phyloP scores from a whole-genome alignment of 306 rosid genomes.

The Oemleria cerasiformis region DNA sequence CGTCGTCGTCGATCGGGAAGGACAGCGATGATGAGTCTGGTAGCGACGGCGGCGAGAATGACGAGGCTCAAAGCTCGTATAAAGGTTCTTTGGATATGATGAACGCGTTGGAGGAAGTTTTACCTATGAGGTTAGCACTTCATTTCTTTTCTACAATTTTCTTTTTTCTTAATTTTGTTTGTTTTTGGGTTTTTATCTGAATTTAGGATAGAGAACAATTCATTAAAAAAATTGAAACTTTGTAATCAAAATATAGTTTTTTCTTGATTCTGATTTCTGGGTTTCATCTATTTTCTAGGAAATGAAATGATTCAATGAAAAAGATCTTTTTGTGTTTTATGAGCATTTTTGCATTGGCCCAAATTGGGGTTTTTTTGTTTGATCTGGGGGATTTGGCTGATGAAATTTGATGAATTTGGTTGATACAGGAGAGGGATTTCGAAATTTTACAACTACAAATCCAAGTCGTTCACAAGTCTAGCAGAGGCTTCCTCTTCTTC shows the following conservation, averaged over 20 bases:
- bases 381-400: not conserved
- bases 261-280: not conserved
- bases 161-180: not conserved
- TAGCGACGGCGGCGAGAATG: constrained; percentile 45
- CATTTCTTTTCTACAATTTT: not conserved
- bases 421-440: constrained; percentile 81
- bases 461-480: constrained; percentile 73
- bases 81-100: constrained; percentile 58
- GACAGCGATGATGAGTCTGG: constrained; percentile 63
- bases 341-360: not conserved
- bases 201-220: not conserved
- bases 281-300: not conserved
- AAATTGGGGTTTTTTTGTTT: not conserved
- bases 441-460: constrained; percentile 66
- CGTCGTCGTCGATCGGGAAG: constrained; percentile 82
- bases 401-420: not conserved
- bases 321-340: too few relatives aligned
- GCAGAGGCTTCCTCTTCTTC: constrained; percentile 48
- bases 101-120: constrained; percentile 76
- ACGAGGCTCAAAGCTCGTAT: constrained; percentile 73
- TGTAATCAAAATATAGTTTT: not conserved
- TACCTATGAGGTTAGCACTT: constrained; percentile 59
- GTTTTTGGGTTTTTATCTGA: too few relatives aligned
- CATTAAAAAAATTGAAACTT: not conserved
- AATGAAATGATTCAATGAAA: not conserved